Evolutionary conservation across 495 filamentous ascomycete genomes (phyloP).

Genomic region (Niebla homalea): DNA sequence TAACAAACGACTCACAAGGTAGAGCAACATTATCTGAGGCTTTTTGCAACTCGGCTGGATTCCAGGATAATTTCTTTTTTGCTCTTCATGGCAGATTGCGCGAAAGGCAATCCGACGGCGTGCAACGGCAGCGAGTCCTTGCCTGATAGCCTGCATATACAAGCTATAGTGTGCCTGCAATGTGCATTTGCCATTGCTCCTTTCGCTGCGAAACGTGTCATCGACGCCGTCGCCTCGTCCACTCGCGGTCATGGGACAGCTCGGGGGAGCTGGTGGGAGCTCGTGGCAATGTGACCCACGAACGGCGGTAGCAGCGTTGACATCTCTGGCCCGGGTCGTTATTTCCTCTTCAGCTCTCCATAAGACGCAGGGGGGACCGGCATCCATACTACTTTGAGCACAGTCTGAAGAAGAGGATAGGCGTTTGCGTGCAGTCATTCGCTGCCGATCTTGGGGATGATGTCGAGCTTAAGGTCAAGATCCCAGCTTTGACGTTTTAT

Average conservation of each 20-base stretch:
- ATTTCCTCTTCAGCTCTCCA: constrained; percentile 5
- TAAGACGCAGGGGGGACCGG: constrained; percentile 6
- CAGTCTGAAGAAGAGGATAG: background rate
- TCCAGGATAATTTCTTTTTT: too few species aligned
- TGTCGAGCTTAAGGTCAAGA: constrained; percentile 19
- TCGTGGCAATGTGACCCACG: constrained; percentile 6
- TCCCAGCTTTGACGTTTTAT: constrained; percentile 26
- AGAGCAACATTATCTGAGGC: too few species aligned
- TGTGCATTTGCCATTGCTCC: constrained; percentile 6
- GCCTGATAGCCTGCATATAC: too few species aligned
- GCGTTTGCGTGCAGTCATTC: constrained; percentile 22
- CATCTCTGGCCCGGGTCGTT: constrained; percentile 2
- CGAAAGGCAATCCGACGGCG: background rate
- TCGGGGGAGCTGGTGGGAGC: constrained; percentile 7
- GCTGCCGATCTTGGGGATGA: constrained; percentile 20
- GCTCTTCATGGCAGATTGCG: too few species aligned
- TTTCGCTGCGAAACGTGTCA: background rate
- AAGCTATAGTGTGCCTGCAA: too few species aligned
- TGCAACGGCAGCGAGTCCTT: too few species aligned
- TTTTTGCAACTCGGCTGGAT: too few species aligned
- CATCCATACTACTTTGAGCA: constrained; percentile 14
- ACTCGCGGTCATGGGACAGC: background rate
- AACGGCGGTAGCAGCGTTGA: constrained; percentile 3
- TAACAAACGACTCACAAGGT: too few species aligned
- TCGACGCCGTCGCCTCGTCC: too few species aligned